Base-by-base conservation (phyloP, 176 grass and related monocot genomes). In the Carex kokanica region DNA sequence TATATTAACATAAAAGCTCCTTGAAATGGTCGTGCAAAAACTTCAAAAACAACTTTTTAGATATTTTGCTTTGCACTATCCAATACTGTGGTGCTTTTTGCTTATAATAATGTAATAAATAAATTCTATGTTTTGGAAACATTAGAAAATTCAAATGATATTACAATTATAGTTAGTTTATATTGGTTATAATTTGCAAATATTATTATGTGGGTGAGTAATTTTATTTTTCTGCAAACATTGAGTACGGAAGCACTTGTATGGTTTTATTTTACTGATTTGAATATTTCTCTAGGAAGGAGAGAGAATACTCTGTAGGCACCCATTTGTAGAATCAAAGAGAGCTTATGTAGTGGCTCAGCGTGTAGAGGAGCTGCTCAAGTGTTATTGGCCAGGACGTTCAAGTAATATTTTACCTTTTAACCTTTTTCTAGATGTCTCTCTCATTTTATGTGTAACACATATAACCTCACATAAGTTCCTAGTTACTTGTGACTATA, bases 301-400 rank as follows among this genome's bases (percentile, higher is more conserved):
- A 78, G 89, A 99, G 65, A 88, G 93, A 51, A 93, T 95, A 88
- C 86, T 99, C 20, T 99, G 96, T 63, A 88, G 93, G 29, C 93
- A 99, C 60, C 96, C 96, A 31, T 99, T 99, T 79, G 88, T 87
- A 90, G 93, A 99, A 88, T 99, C 96, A 32, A 99, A 99, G 85
- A 95, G 96, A 80, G 96, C 91, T 64, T 95, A 95, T 86, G 93
- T 95, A 86, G 93, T 93, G 51, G 90, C 93, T 56, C 93, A 99
- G 64, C 82, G 65, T 78, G 96, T 95, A 65, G 93, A 99, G 83
- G 96, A 99, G 89, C 91, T 99, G 84, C 89, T 93, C 52, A 89
- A 87, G 57, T 99, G 93, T 85, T 95, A 95, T 83, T 99, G 93
- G 86, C 85, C 91, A 64, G 96, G 96, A 36, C 90, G 8, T 72